Base-by-base conservation (phyloP, 805 yeast species). In the Priceomyces carsonii region DNA sequence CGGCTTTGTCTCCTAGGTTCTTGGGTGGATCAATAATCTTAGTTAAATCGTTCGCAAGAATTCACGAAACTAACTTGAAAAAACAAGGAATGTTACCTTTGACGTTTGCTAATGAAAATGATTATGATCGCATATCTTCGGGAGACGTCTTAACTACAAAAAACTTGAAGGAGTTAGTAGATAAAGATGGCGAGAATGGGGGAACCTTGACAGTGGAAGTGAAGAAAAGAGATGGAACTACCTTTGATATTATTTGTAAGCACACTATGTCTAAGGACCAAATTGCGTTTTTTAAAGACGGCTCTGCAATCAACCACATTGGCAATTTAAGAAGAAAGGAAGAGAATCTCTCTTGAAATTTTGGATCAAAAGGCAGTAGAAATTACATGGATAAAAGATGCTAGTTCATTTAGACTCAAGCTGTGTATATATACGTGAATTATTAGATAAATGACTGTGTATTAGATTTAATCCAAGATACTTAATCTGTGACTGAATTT, bases 231-330 rank as follows among this genome's bases (percentile, higher is more conserved):
- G 74, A 77, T 43, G 97, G 97, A 8, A 77, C 80, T 35, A 53
- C 72, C 19, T 82, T 82, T 47, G 79, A 74, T 36, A 80, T 93
- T 45, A 72, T 77, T 47, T 78, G 93, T 51, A 89, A 82, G 64
- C 99, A 93, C 65, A 91, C 98, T 32, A 90, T 93, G 98, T 89
- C 97, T 14, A 79, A 79, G 59, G 99, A 93, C 64, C 99, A 93
- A 72, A 73, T 93, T 36, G 95, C 85, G 45, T 93, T 91, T 69
- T 93, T 93, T 79, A 89, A 82, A 62, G 96, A 97, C 24, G 99
- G 99, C 35, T 85, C 95, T 36, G 99, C 99, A 20, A 89, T 93
- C 57, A 93, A 93, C 65, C 79, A 79, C 66, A 93, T 93, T 57
- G 91, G 95, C 48, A 73, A 78, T 50, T 61, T 50, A 20, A 52